phyloP scores from a whole-genome alignment of 2,329 filamentous ascomycete genomes.

The Colletotrichum lindemuthianum region DNA sequence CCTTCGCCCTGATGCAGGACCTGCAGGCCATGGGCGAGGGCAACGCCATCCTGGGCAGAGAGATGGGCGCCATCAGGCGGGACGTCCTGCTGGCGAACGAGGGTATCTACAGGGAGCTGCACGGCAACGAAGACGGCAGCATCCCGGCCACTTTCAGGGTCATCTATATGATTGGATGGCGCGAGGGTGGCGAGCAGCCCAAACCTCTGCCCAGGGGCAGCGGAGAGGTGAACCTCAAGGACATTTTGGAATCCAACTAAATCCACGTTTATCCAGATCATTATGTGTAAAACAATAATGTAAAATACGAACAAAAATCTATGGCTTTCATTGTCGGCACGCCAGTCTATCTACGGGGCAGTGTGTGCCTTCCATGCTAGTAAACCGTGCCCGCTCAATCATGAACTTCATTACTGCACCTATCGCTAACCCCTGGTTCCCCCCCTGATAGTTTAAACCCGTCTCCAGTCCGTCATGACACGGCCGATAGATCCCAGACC shows the following conservation, averaged over 20 bases:
- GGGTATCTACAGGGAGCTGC: constrained; percentile 86
- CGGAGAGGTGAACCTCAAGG: constrained; percentile 88
- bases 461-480: constrained; percentile 96
- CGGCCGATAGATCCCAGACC: constrained; percentile 91
- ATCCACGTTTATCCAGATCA: background rate
- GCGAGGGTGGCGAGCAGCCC: constrained; percentile 80
- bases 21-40: constrained; percentile 96
- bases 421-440: background rate
- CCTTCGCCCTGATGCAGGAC: constrained; percentile 91
- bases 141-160: constrained; percentile 93
- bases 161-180: constrained; percentile 99
- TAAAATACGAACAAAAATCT: constrained; percentile 32
- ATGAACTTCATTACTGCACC: constrained; percentile 31
- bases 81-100: constrained; percentile 90
- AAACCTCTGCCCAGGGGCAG: constrained; percentile 85
- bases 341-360: constrained; percentile 17
- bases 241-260: constrained; percentile 69
- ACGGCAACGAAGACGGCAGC: constrained; percentile 81
- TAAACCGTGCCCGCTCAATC: constrained; percentile 14
- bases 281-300: constrained; percentile 7
- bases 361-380: background rate
- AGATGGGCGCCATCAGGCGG: constrained; percentile 78
- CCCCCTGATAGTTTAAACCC: constrained; percentile 65
- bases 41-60: constrained; percentile 87
- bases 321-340: constrained; percentile 32